These are phyloP conservation scores for Aleurites moluccanus DNA, from an alignment of 441 rosid species.

Conservation along the genomic window DNA sequence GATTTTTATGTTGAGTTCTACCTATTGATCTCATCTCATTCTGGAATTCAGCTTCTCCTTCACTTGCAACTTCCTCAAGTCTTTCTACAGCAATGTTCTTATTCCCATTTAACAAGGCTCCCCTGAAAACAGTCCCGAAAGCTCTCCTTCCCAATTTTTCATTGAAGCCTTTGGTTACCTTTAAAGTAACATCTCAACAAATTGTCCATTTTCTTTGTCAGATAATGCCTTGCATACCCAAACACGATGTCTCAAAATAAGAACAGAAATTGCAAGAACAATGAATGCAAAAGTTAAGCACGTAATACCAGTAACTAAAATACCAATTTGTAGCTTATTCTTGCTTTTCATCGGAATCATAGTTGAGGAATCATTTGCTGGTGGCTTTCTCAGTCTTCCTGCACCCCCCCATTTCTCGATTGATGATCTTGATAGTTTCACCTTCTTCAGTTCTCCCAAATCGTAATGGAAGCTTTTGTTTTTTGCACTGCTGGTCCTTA, in stretches of 20 bases:
- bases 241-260: not conserved
- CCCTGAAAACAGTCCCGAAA: constrained; percentile 2
- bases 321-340: no score
- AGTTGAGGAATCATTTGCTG: no score
- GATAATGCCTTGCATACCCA: not conserved
- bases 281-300: not conserved
- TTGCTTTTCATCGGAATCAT: no score
- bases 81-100: not conserved
- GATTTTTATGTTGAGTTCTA: constrained; percentile 12
- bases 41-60: constrained; percentile 26
- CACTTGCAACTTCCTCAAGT: not conserved
- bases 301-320: no score
- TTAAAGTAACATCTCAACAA: not conserved
- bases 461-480: constrained; percentile 38
- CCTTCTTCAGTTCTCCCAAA: constrained; percentile 29
- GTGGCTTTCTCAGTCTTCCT: no score
- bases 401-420: no score
- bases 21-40: constrained; percentile 20
- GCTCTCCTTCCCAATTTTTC: no score
- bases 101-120: not conserved
- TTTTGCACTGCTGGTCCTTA: constrained; percentile 19
- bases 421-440: no score
- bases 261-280: not conserved
- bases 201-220: not conserved
- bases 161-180: not conserved